Evolutionary conservation across 1,284 basidiomycete genomes (phyloP), one percentile per base, ranked within the genome.

Genomic region (Afroboletus lepidellus): DNA sequence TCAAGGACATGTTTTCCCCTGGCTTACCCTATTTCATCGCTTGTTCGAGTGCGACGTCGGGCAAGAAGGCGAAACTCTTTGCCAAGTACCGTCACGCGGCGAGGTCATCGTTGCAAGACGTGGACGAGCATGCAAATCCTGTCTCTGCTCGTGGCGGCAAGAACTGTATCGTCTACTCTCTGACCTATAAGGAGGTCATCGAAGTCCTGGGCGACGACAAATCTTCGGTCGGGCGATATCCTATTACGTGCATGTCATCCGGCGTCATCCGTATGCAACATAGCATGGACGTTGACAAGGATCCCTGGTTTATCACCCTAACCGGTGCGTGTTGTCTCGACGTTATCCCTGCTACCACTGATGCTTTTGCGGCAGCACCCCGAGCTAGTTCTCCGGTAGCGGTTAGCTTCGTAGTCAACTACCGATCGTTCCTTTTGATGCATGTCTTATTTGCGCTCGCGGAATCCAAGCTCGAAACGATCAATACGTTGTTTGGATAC

Each of bases 1-100:
- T 63, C 48, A 55, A 55, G 41, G 51, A 62, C 42, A 60, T 62
- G 52, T 64, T 64, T 45, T 60, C 60, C 8, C 62, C 62, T 5
- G 62, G 60, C 0, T 24, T 63, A 23, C 61, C 63, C n/a, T 53
- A 39, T 39, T 63, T 57, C 25, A 30, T 66, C 21, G 57, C 64
- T 3, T 27, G 48, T 1, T 64, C 62, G 0, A 62, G 64, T 34
- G 45, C 50, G 8, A 62, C 64, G 20, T 64, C 60, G 13, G 34
- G 62, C 3, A 54, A 46, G 41, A 51, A 48, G 11, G 21, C 49
- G 1, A 63, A 64, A 29, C 47, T 44, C 21, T 66, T 64, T 5
- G 57, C 60, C 23, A 63, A 55, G 42, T 65, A 63, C 27, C 42
- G 20, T 5, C 61, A 61, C 18, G 9, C 23, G 0, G 15, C 39